These are phyloP conservation scores for Balakata baccata DNA, from an alignment of 345 rosid species.

Conservation along the genomic window DNA sequence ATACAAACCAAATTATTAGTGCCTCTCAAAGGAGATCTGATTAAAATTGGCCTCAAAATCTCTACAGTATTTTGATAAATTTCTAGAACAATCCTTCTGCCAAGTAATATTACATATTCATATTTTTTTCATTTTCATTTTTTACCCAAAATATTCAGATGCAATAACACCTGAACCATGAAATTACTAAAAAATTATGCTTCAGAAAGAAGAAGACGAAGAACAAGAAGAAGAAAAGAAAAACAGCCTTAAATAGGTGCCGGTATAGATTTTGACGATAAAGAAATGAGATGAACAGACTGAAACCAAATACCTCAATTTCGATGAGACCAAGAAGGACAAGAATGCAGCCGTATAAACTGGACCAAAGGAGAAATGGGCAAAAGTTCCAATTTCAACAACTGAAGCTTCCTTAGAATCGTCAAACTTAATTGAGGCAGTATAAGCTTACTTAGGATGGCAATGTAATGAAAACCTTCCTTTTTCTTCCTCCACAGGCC, in stretches of 20 bases:
- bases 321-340: conserved; percentile 30
- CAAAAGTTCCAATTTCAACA: conserved; percentile 25
- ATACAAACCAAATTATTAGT: neutral
- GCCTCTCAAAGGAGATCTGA: neutral
- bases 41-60: conserved; percentile 1
- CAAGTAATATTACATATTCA: neutral
- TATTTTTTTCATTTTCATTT: neutral
- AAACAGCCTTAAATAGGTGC: neutral
- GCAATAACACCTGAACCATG: conserved; percentile 3
- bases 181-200: neutral
- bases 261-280: conserved; percentile 15
- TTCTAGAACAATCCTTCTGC: neutral
- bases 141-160: neutral
- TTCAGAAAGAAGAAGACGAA: neutral
- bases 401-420: conserved; percentile 25
- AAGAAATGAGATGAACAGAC: conserved; percentile 18
- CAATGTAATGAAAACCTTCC: conserved; percentile 38
- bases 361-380: neutral
- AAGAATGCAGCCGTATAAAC: conserved; percentile 18
- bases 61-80: conserved; percentile 11
- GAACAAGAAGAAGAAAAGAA: too few species aligned
- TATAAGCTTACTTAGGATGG: conserved; percentile 34
- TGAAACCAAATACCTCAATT: conserved; percentile 42
- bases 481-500: conserved; percentile 26
- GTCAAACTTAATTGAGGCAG: conserved; percentile 33